Conservation (phyloP, 352 stramenopile species). For the Globisporangium cylindrosporum region DNA sequence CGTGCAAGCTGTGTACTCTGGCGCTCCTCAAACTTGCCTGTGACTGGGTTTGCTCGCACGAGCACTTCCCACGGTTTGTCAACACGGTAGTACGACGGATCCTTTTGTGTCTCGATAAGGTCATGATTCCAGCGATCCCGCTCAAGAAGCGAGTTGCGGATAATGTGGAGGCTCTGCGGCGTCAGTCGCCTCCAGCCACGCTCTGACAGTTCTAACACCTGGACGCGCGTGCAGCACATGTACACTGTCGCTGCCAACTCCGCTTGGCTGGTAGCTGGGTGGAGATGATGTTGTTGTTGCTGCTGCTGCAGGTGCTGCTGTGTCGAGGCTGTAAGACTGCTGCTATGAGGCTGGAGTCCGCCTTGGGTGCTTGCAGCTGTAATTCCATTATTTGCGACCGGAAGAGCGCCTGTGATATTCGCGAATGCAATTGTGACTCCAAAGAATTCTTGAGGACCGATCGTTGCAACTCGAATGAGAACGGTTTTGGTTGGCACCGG, state of each 20-base stretch:
- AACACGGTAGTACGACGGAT: conserved; percentile 36
- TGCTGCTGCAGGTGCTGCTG: background rate
- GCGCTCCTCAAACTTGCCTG: conserved; percentile 19
- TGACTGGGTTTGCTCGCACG: conserved; percentile 14
- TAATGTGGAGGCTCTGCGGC: conserved; percentile 35
- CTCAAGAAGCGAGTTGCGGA: conserved; percentile 50
- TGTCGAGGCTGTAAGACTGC: background rate
- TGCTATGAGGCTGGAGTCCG: background rate
- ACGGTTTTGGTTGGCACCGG: conserved; percentile 18
- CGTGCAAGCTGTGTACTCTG: conserved; percentile 45
- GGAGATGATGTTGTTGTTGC: background rate
- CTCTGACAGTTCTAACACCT: conserved; percentile 64
- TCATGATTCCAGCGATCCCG: conserved; percentile 58
- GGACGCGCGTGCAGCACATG: conserved; percentile 58
- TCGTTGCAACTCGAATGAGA: conserved; percentile 66
- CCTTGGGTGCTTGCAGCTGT: background rate
- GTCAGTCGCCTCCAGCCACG: conserved; percentile 57
- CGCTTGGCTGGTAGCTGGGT: background rate
- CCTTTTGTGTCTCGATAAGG: conserved; percentile 28
- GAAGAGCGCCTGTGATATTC: conserved; percentile 20
- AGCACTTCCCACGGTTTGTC: conserved; percentile 57
- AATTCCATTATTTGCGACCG: background rate
- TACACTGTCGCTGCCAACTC: conserved; percentile 46
- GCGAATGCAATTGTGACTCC: conserved; percentile 41
- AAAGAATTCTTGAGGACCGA: conserved; percentile 70